These are phyloP conservation scores for Setaria viridis DNA, from an alignment of 202 grass and related monocot species.

Conservation along the genomic window DNA sequence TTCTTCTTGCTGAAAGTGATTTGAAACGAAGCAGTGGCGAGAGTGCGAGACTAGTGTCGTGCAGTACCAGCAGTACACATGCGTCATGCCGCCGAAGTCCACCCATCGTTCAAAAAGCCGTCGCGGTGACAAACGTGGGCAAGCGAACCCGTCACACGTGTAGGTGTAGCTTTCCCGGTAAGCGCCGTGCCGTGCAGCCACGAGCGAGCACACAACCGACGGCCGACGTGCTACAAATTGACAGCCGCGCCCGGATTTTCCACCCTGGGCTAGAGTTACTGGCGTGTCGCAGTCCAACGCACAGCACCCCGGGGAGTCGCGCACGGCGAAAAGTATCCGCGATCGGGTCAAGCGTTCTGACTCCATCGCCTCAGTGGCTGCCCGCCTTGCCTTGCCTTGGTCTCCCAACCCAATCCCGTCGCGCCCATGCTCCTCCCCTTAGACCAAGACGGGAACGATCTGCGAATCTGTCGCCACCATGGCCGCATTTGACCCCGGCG, in stretches of 20 bases:
- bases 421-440: not conserved
- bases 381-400: not conserved
- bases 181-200: not conserved
- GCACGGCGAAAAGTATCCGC: conserved; percentile 28
- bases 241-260: not conserved
- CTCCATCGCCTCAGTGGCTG: not conserved
- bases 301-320: not conserved
- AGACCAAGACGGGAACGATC: not conserved
- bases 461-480: conserved; percentile 24
- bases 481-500: conserved; percentile 38
- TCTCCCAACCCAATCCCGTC: conserved; percentile 18
- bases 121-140: not conserved
- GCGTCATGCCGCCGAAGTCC: not conserved
- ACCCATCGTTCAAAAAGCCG: not conserved
- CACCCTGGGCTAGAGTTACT: not conserved
- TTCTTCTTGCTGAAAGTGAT: not conserved
- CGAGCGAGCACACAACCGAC: not conserved
- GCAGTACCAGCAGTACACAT: not conserved
- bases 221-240: not conserved
- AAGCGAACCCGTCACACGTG: not conserved
- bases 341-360: conserved; percentile 36
- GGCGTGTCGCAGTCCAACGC: not conserved
- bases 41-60: not conserved
- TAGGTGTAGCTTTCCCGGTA: not conserved
- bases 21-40: not conserved